Evolutionary conservation across 345 rosid species (phyloP).

Genomic region (Tarenaya hassleriana): DNA sequence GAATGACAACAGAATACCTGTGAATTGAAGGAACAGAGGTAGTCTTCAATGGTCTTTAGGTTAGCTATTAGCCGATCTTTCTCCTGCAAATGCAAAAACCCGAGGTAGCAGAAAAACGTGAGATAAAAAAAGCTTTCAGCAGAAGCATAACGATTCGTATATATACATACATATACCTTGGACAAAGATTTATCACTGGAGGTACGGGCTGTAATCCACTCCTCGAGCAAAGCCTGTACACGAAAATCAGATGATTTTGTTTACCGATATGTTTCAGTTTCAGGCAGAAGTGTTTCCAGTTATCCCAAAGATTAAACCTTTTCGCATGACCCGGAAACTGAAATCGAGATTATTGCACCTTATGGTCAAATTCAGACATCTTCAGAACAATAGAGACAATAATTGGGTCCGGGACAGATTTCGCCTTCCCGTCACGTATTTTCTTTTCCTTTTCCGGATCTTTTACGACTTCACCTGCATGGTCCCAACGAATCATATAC

Average conservation of each 20-base stretch:
- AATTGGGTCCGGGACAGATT: conserved; percentile 70
- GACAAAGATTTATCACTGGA: conserved; percentile 52
- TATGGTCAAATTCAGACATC: conserved; percentile 95
- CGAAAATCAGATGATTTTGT: conserved; percentile 1
- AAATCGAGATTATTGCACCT: conserved; percentile 37
- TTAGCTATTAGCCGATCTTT: conserved; percentile 65
- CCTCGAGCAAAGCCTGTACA: conserved; percentile 83
- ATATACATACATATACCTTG: conserved; percentile 44
- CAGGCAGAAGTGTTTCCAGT: too few relatives aligned
- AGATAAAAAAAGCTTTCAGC: too few relatives aligned
- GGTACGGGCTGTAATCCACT: conserved; percentile 69
- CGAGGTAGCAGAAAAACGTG: background rate
- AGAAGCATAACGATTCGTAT: too few relatives aligned
- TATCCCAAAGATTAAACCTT: too few relatives aligned
- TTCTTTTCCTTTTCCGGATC: conserved; percentile 29
- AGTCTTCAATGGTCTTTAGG: conserved; percentile 77
- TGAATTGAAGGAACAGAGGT: conserved; percentile 77
- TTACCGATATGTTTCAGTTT: too few relatives aligned
- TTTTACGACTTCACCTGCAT: conserved; percentile 41
- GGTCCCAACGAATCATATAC: background rate
- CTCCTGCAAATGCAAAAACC: conserved; percentile 36
- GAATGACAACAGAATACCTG: conserved; percentile 39
- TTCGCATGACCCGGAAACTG: background rate
- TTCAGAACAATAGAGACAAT: conserved; percentile 77
- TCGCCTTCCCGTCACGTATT: conserved; percentile 38